Conservation (phyloP, 1,284 basidiomycete species). For the Mycena citricolor region DNA sequence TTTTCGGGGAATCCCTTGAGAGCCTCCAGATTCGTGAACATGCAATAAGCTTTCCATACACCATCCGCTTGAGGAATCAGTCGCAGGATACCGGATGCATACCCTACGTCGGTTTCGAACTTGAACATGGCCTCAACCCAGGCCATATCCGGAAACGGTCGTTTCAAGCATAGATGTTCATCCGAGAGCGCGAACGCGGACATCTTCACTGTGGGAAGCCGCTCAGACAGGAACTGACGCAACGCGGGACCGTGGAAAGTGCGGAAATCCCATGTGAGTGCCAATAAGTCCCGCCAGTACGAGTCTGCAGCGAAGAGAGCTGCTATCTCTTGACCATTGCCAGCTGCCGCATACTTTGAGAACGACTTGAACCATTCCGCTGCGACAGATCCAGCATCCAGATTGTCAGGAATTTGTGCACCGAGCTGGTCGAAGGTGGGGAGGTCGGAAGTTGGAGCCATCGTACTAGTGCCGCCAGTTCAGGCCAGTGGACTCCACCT, state of each 20-base stretch:
- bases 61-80: slow-evolving; percentile 49
- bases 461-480: too few relatives aligned
- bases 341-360: slow-evolving; percentile 31
- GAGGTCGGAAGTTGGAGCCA: too few relatives aligned
- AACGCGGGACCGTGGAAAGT: slow-evolving; percentile 52
- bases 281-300: slow-evolving; percentile 60
- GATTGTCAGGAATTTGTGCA: slow-evolving; percentile 32
- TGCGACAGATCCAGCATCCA: slow-evolving; percentile 41
- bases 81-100: slow-evolving; percentile 49
- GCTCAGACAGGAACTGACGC: slow-evolving; percentile 42
- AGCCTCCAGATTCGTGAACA: slow-evolving; percentile 52
- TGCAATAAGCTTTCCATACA: slow-evolving; percentile 53
- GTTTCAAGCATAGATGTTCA: slow-evolving; percentile 34
- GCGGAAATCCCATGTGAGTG: slow-evolving; percentile 64
- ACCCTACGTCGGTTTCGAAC: slow-evolving; percentile 52
- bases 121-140: slow-evolving; percentile 56
- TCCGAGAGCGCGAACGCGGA: slow-evolving; percentile 39
- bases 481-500: too few relatives aligned
- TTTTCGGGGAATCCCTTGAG: slow-evolving; percentile 45
- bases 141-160: slow-evolving; percentile 51
- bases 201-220: slow-evolving; percentile 36
- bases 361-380: slow-evolving; percentile 47
- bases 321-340: slow-evolving; percentile 38
- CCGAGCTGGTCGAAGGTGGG: slow-evolving; percentile 47
- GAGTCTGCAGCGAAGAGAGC: slow-evolving; percentile 42